Percentiles rank a stretch among this genome's conserved stretches.
Conservation (phyloP, 2,329 filamentous ascomycete genomes). For the Fusarium sp. region DNA sequence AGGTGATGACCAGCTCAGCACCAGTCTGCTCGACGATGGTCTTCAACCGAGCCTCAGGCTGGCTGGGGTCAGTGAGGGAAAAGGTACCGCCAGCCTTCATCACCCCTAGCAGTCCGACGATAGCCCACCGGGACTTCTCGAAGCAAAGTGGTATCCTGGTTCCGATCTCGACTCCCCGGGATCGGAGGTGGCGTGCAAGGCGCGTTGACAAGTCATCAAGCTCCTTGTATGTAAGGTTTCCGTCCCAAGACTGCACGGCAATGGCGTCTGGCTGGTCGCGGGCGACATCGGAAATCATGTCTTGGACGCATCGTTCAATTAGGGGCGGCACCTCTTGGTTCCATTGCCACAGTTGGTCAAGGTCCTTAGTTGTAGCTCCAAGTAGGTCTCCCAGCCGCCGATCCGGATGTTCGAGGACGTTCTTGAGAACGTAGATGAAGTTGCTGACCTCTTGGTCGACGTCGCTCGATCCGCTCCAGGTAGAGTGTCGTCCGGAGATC, state of each 20-base stretch:
- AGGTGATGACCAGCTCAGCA: slow-evolving; percentile 51
- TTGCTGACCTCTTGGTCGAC: slow-evolving; percentile 28
- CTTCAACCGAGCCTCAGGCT: slow-evolving; percentile 58
- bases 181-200: slow-evolving; percentile 54
- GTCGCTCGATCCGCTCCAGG: slow-evolving; percentile 9
- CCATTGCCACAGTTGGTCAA: slow-evolving; percentile 61
- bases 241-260: slow-evolving; percentile 65
- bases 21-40: slow-evolving; percentile 57
- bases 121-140: slow-evolving; percentile 61
- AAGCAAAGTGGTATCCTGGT: slow-evolving; percentile 62
- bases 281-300: slow-evolving; percentile 57
- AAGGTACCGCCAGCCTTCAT: slow-evolving; percentile 64
- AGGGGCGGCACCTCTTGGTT: slow-evolving; percentile 56
- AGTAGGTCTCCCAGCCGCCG: slow-evolving; percentile 15
- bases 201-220: slow-evolving; percentile 56
- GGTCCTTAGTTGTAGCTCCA: slow-evolving; percentile 47
- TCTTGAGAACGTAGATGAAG: slow-evolving; percentile 29
- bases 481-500: slow-evolving; percentile 16
- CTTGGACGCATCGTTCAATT: slow-evolving; percentile 59
- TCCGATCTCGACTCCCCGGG: slow-evolving; percentile 52
- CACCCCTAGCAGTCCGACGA: slow-evolving; percentile 58
- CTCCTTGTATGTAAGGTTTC: slow-evolving; percentile 59
- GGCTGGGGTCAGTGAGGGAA: slow-evolving; percentile 60
- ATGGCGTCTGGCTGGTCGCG: slow-evolving; percentile 51
- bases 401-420: slow-evolving; percentile 25